Conservation (phyloP, 2,329 filamentous ascomycete species). For the Colletotrichum sublineola region DNA sequence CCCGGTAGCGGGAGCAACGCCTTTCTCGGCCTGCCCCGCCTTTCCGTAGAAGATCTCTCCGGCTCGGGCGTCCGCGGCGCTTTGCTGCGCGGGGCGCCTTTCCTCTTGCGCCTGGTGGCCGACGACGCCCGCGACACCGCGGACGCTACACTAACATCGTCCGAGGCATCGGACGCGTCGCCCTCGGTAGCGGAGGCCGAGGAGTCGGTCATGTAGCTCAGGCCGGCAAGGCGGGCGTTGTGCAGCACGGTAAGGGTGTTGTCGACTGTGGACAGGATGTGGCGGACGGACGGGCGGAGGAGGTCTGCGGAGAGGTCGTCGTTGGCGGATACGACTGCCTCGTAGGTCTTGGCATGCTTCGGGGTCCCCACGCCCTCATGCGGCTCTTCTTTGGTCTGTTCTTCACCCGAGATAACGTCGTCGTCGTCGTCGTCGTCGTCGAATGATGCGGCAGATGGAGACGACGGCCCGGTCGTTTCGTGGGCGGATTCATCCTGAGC, state of each 20-base stretch:
- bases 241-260: constrained; percentile 78
- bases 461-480: constrained; percentile 9
- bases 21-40: constrained; percentile 58
- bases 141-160: constrained; percentile 24
- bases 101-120: background rate
- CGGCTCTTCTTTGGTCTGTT: background rate
- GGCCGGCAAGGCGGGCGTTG: constrained; percentile 70
- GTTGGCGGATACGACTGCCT: constrained; percentile 74
- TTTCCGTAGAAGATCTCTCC: constrained; percentile 30
- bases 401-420: background rate
- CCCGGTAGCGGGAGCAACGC: constrained; percentile 55
- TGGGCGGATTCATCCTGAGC: background rate
- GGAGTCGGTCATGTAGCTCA: constrained; percentile 56
- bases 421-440: constrained; percentile 13
- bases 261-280: constrained; percentile 79
- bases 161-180: constrained; percentile 48
- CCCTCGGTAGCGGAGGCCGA: constrained; percentile 51
- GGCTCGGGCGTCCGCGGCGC: constrained; percentile 36
- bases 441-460: constrained; percentile 5
- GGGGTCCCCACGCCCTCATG: background rate
- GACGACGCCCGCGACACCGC: constrained; percentile 26
- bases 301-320: constrained; percentile 76
- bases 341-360: constrained; percentile 48
- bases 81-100: constrained; percentile 24
- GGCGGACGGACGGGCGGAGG: constrained; percentile 76